Percentiles rank a stretch among this genome's conserved stretches.
These are phyloP conservation scores for Raphanus sativus DNA, from an alignment of 345 rosid genomes.

Conservation along the genomic window DNA sequence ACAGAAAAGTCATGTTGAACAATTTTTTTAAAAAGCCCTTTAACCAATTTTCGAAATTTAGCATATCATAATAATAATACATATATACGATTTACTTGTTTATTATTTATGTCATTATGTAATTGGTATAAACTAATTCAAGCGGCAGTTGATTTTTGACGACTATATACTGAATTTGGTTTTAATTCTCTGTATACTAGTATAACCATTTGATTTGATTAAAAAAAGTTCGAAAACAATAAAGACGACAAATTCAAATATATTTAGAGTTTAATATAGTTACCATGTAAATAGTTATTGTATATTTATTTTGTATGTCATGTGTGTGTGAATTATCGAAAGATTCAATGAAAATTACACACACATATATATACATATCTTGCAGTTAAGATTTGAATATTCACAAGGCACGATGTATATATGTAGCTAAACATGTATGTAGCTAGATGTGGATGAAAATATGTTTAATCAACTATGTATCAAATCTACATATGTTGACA, in stretches of 20 bases:
- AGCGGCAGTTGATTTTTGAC: not conserved
- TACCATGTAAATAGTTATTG: not conserved
- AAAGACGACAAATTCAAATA: not conserved
- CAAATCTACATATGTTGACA: conserved; percentile 33
- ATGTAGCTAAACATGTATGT: too few relatives aligned
- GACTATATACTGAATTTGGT: not conserved
- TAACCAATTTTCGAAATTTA: not conserved
- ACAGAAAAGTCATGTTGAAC: not conserved
- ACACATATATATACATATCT: not conserved
- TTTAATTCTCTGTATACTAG: not conserved
- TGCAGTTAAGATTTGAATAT: not conserved
- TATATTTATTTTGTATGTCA: not conserved
- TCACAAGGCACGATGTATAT: not conserved
- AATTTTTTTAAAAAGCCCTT: not conserved
- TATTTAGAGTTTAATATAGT: not conserved
- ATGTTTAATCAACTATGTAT: conserved; percentile 12
- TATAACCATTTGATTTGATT: not conserved
- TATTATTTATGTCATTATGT: not conserved
- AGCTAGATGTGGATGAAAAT: not conserved
- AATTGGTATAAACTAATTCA: not conserved
- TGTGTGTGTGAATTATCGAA: not conserved
- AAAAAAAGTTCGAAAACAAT: not conserved
- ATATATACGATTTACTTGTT: not conserved
- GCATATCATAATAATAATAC: not conserved
- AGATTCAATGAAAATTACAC: not conserved